Conservation (phyloP, 371 early-diverging fungal species). For the Apophysomyces elegans region DNA sequence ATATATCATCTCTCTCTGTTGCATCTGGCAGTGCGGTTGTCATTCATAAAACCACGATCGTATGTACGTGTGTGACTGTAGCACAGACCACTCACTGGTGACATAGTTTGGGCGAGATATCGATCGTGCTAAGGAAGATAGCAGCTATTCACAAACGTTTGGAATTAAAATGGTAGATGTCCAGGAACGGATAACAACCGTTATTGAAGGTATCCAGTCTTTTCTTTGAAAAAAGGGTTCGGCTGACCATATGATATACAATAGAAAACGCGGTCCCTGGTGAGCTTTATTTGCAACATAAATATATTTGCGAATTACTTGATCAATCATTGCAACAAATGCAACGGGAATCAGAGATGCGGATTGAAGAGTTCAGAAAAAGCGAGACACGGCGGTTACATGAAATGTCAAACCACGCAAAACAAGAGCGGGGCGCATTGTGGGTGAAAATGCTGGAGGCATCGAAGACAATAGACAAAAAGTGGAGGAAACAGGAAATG, state of each 20-base stretch:
- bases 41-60: constrained; percentile 22
- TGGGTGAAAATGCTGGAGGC: constrained; percentile 40
- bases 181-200: constrained; percentile 14
- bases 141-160: constrained; percentile 31
- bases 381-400: constrained; percentile 28
- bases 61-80: constrained; percentile 9
- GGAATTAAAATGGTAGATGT: constrained; percentile 28
- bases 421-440: constrained; percentile 29
- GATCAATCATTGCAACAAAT: constrained; percentile 23
- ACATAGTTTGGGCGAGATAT: constrained; percentile 19
- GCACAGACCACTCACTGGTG: background rate
- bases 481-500: constrained; percentile 1
- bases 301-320: constrained; percentile 25
- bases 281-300: constrained; percentile 29
- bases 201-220: constrained; percentile 5
- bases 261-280: constrained; percentile 14
- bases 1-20: constrained; percentile 18
- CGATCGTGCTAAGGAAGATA: constrained; percentile 17
- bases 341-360: constrained; percentile 28
- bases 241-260: background rate
- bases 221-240: background rate
- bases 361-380: constrained; percentile 28
- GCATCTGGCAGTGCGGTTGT: constrained; percentile 27
- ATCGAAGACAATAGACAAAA: constrained; percentile 23
- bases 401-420: constrained; percentile 24